A percentile compares a stretch with the other conserved stretches of the same genome.
These are phyloP conservation scores for Volvariella volvacea DNA, from an alignment of 1,284 basidiomycete species.

Conservation along the genomic window DNA sequence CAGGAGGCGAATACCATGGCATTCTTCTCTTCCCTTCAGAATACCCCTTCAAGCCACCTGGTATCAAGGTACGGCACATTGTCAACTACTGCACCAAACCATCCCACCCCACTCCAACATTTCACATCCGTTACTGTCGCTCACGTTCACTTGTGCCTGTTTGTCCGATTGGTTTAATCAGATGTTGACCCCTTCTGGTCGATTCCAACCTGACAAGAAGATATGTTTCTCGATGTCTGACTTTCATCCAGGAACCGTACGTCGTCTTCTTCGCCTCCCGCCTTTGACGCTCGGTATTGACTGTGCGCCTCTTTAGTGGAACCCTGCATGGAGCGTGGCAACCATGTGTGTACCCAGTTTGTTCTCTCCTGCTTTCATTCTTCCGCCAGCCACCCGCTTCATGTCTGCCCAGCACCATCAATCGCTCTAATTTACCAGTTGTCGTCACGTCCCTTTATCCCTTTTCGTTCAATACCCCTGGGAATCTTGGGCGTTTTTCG, in stretches of 20 bases:
- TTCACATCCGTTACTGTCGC: too few relatives aligned
- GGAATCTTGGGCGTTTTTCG: too few relatives aligned
- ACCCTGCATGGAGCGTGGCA: constrained; percentile 89
- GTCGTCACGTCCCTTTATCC: not conserved
- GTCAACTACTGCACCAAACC: not conserved
- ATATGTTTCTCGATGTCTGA: constrained; percentile 97
- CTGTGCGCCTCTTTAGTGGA: constrained; percentile 50
- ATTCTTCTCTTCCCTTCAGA: constrained; percentile 84
- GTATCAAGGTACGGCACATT: constrained; percentile 83
- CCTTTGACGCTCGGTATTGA: constrained; percentile 6
- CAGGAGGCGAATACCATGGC: constrained; percentile 94
- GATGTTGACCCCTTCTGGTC: constrained; percentile 93
- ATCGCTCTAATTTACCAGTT: not conserved
- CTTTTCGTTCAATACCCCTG: not conserved
- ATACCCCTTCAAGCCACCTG: constrained; percentile 93
- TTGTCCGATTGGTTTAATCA: too few relatives aligned
- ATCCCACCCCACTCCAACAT: too few relatives aligned
- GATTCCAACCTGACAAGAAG: constrained; percentile 90
- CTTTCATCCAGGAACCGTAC: constrained; percentile 84
- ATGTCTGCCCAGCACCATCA: not conserved
- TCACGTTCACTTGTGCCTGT: too few relatives aligned
- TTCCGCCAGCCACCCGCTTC: not conserved
- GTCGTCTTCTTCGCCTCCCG: constrained; percentile 23
- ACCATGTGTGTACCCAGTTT: constrained; percentile 64
- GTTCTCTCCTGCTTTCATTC: constrained; percentile 6